Conservation (phyloP, 2,329 filamentous ascomycete species). For the Penicillium sp. region DNA sequence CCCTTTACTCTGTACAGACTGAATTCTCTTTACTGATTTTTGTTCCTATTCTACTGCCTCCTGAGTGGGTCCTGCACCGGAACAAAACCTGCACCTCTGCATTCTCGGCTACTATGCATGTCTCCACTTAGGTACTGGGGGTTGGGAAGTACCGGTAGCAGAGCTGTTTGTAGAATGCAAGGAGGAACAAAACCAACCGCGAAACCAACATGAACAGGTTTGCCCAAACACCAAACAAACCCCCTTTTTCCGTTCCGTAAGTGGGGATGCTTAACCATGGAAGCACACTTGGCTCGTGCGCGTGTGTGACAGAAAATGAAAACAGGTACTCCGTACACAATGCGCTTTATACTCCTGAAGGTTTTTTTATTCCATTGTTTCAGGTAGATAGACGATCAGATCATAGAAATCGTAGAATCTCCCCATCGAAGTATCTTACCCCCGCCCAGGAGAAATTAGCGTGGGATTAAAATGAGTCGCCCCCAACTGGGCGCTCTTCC, state of each 20-base stretch:
- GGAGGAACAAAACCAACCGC: neutral
- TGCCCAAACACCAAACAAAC: neutral
- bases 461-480: neutral
- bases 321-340: neutral
- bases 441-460: neutral
- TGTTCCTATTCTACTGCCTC: neutral
- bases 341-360: neutral
- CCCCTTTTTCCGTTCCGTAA: neutral
- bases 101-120: neutral
- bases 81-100: neutral
- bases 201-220: neutral
- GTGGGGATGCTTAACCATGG: neutral
- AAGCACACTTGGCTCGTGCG: constrained; percentile 11
- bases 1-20: neutral
- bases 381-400: neutral
- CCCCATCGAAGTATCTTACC: neutral
- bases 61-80: neutral
- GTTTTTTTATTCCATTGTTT: neutral
- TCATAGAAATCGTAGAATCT: neutral
- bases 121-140: neutral
- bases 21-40: neutral
- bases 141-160: neutral
- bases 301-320: neutral
- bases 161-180: neutral
- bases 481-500: neutral